Conservation (phyloP, 148 eudicot genomes). For the Salicornia ramosissima region DNA sequence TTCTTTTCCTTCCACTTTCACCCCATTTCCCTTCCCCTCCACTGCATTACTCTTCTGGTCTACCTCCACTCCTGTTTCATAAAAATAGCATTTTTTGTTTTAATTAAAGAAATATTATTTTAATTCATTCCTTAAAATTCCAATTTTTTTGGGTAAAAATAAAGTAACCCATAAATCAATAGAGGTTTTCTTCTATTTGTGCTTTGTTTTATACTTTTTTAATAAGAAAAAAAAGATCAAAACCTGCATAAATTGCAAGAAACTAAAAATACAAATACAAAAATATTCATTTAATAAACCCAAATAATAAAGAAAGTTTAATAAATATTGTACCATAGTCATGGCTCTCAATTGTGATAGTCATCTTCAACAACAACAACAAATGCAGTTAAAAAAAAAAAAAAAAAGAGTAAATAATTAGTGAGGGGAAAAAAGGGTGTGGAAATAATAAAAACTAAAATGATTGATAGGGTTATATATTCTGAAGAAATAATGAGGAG, state of each 20-base stretch:
- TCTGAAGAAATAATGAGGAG: background rate
- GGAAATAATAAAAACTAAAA: background rate
- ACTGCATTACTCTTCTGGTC: conserved; percentile 30
- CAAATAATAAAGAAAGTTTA: conserved; percentile 5
- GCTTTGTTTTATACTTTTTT: too few species aligned
- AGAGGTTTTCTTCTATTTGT: too few species aligned
- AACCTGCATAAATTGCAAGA: background rate
- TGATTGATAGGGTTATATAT: background rate
- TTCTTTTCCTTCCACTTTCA: conserved; percentile 28
- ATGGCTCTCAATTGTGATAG: conserved; percentile 53
- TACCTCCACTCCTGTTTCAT: conserved; percentile 27
- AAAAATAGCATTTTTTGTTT: background rate
- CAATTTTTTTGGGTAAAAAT: too few species aligned
- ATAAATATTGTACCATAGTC: conserved; percentile 40
- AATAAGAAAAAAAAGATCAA: too few species aligned
- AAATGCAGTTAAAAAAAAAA: background rate
- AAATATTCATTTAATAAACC: too few species aligned
- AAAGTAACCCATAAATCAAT: too few species aligned
- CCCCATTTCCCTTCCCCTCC: conserved; percentile 28
- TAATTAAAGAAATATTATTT: background rate
- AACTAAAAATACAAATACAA: background rate
- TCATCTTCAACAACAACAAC: conserved; percentile 40
- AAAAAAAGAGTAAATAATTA: background rate
- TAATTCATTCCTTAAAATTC: too few species aligned
- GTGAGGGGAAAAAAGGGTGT: background rate